A percentile compares a stretch with the other conserved stretches of the same genome.
phyloP scores from a whole-genome alignment of 306 rosid genomes.

The Medicago ruthenica region DNA sequence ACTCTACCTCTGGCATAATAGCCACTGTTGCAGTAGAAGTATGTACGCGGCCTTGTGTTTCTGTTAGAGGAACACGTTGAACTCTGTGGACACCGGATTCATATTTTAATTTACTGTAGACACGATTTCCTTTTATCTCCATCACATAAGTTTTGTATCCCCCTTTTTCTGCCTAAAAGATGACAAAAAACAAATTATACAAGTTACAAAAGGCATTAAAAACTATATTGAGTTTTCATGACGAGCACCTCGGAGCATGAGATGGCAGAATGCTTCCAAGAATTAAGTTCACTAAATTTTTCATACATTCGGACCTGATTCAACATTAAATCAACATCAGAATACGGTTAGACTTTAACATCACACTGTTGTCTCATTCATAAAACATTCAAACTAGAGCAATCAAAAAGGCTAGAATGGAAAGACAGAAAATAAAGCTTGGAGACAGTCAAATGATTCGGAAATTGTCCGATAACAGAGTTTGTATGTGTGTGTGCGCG shows the following conservation, averaged over 20 bases:
- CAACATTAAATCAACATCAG: slow-evolving; percentile 43
- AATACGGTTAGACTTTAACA: slow-evolving; percentile 35
- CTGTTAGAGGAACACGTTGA: slow-evolving; percentile 98
- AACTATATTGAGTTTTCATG: slow-evolving; percentile 23
- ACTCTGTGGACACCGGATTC: slow-evolving; percentile 99
- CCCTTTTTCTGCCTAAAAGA: slow-evolving; percentile 88
- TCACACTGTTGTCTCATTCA: slow-evolving; percentile 34
- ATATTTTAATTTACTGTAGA: slow-evolving; percentile 90
- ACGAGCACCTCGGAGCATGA: slow-evolving; percentile 76
- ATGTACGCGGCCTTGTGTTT: slow-evolving; percentile 95
- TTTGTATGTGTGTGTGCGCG: slow-evolving; percentile 7
- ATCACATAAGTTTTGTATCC: slow-evolving; percentile 95
- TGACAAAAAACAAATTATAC: slow-evolving; percentile 35
- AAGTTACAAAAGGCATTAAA: slow-evolving; percentile 34
- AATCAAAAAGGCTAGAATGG: slow-evolving; percentile 10
- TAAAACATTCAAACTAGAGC: slow-evolving; percentile 32
- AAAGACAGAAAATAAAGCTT: slow-evolving; percentile 12
- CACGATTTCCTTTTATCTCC: slow-evolving; percentile 92
- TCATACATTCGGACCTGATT: slow-evolving; percentile 95
- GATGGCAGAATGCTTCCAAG: slow-evolving; percentile 72
- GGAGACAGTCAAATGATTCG: slow-evolving; percentile 30
- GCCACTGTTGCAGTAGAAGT: slow-evolving; percentile 99
- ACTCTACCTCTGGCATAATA: slow-evolving; percentile 97
- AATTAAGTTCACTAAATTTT: slow-evolving; percentile 79
- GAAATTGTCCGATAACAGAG: slow-evolving; percentile 22